Conservation (phyloP, 2,329 filamentous ascomycete species). For the Penicillium decumbens region DNA sequence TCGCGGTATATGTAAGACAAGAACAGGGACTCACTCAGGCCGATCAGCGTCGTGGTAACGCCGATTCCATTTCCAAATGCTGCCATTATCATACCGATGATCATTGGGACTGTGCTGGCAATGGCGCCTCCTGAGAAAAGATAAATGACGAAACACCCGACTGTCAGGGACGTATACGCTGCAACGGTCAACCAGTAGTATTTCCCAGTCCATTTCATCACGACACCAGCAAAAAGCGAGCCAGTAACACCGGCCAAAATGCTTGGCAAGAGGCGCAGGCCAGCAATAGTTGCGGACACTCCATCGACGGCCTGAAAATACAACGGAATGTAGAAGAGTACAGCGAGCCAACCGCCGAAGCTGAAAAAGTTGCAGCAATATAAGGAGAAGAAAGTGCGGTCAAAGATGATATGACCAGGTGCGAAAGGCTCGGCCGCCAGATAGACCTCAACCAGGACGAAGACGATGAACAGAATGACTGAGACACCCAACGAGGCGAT, state of each 20-base stretch:
- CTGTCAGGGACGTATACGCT: constrained; percentile 51
- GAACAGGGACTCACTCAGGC: constrained; percentile 49
- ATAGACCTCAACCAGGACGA: constrained; percentile 64
- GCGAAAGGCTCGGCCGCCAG: constrained; percentile 69
- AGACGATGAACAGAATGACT: constrained; percentile 58
- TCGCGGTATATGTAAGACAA: not conserved
- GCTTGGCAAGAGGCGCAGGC: constrained; percentile 62
- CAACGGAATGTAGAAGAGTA: constrained; percentile 69
- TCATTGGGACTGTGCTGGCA: constrained; percentile 50
- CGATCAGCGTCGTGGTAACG: constrained; percentile 68
- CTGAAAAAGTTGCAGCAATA: constrained; percentile 70
- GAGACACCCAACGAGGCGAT: constrained; percentile 55
- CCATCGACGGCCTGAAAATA: constrained; percentile 71
- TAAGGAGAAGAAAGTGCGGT: constrained; percentile 60
- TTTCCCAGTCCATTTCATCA: constrained; percentile 66
- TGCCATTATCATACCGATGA: constrained; percentile 54
- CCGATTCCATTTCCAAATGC: constrained; percentile 56
- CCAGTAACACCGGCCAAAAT: constrained; percentile 60
- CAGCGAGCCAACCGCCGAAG: constrained; percentile 56
- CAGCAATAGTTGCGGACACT: constrained; percentile 59
- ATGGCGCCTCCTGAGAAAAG: constrained; percentile 54
- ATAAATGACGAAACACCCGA: constrained; percentile 55
- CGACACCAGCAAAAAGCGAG: constrained; percentile 59
- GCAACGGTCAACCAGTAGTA: constrained; percentile 66
- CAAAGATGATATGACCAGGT: constrained; percentile 67